A percentile compares a stretch with the other conserved stretches of the same genome.
Evolutionary conservation across 2,329 filamentous ascomycete species (phyloP).

Genomic region (Apiospora arundinis): DNA sequence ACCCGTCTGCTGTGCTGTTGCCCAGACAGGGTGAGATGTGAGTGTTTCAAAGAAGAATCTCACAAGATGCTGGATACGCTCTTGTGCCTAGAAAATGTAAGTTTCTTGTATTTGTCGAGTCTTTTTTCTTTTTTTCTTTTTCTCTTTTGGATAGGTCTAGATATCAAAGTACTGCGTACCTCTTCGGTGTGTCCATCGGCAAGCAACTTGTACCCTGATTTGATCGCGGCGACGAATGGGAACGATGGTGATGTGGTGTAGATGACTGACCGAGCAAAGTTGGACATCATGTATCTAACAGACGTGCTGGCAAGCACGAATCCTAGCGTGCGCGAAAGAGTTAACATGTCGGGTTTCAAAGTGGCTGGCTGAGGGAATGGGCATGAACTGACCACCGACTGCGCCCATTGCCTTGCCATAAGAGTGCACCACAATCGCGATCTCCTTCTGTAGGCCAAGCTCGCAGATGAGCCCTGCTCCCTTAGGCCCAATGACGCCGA

Average conservation of each 20-base stretch:
- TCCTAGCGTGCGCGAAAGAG: constrained; percentile 27
- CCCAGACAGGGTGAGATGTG: constrained; percentile 32
- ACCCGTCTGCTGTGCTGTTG: constrained; percentile 29
- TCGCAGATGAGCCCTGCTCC: constrained; percentile 56
- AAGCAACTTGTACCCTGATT: constrained; percentile 38
- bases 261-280: constrained; percentile 44
- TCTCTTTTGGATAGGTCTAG: neutral
- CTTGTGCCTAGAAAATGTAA: constrained; percentile 27
- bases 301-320: constrained; percentile 31
- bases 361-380: neutral
- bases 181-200: constrained; percentile 43
- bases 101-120: neutral
- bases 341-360: constrained; percentile 21
- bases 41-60: constrained; percentile 37
- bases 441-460: constrained; percentile 55
- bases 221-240: constrained; percentile 47
- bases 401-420: constrained; percentile 59
- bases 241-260: constrained; percentile 50
- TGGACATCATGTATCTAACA: constrained; percentile 24
- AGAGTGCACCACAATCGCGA: constrained; percentile 45
- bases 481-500: constrained; percentile 54
- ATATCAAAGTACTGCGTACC: constrained; percentile 20
- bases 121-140: too few species aligned
- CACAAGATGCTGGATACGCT: constrained; percentile 34
- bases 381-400: constrained; percentile 36